A percentile compares a stretch with the other conserved stretches of the same genome.
phyloP scores from a whole-genome alignment of 768 basidiomycete genomes.

The Trametes maxima region DNA sequence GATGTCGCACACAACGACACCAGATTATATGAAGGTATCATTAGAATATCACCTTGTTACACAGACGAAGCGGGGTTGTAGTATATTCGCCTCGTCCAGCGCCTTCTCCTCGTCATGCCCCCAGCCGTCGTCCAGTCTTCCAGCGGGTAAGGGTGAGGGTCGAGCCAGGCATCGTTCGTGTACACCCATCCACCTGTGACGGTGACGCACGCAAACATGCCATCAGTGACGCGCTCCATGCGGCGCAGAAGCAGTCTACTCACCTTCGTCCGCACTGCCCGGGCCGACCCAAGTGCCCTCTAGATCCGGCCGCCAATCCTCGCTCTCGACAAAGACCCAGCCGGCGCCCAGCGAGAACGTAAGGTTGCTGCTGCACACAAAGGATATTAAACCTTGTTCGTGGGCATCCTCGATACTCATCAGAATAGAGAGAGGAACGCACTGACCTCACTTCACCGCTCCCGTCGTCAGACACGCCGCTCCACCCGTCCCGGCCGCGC shows the following conservation, averaged over 20 bases:
- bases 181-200: constrained; percentile 77
- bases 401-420: constrained; percentile 4
- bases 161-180: constrained; percentile 74
- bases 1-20: neutral
- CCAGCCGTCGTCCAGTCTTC: constrained; percentile 44
- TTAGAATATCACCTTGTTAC: neutral
- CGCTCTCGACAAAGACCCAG: constrained; percentile 75
- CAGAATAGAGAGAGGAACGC: neutral
- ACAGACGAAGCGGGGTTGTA: constrained; percentile 20
- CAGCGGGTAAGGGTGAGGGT: constrained; percentile 45
- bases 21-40: neutral
- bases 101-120: constrained; percentile 61
- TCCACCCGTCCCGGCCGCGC: constrained; percentile 71
- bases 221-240: constrained; percentile 7
- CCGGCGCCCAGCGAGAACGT: constrained; percentile 76
- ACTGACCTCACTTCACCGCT: constrained; percentile 67
- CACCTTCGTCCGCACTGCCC: constrained; percentile 41
- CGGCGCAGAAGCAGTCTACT: neutral
- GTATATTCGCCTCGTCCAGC: constrained; percentile 77
- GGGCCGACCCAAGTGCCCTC: constrained; percentile 54
- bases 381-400: neutral
- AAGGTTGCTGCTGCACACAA: constrained; percentile 64
- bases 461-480: constrained; percentile 48
- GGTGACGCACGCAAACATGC: neutral
- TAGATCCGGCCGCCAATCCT: constrained; percentile 75